Percentiles rank a stretch among this genome's conserved stretches.
Evolutionary conservation across 2,329 filamentous ascomycete genomes (phyloP).

Genomic region (Kalmusia sp.): DNA sequence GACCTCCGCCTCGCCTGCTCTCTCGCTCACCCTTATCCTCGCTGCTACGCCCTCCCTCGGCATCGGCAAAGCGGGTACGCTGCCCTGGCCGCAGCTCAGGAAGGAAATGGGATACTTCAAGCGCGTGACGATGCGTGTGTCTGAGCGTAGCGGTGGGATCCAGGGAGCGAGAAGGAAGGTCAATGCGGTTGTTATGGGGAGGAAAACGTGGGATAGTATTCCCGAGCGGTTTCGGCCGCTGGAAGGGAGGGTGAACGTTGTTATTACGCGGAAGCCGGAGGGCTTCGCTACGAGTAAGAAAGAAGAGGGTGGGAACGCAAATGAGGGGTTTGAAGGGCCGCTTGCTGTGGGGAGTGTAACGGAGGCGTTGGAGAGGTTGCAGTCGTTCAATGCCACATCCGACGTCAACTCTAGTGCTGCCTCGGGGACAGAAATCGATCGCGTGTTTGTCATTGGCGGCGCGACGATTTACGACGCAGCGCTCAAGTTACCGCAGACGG

Average conservation of each 20-base stretch:
- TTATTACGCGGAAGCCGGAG: constrained; percentile 67
- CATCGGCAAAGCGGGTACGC: constrained; percentile 78
- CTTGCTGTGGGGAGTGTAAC: constrained; percentile 65
- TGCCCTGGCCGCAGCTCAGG: constrained; percentile 89
- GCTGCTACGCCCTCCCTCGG: constrained; percentile 91
- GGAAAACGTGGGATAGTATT: constrained; percentile 95
- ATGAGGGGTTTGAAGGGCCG: constrained; percentile 51
- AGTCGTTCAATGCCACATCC: constrained; percentile 5
- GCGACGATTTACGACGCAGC: constrained; percentile 82
- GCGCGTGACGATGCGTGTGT: constrained; percentile 78
- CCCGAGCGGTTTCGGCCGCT: constrained; percentile 80
- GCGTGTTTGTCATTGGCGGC: constrained; percentile 87
- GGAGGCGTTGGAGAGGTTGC: constrained; percentile 13
- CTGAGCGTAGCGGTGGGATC: too few species aligned
- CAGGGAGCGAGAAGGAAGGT: constrained; percentile 17
- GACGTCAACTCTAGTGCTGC: not conserved
- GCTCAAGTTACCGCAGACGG: constrained; percentile 64
- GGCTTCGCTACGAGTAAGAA: constrained; percentile 17
- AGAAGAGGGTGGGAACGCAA: not conserved
- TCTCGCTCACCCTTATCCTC: constrained; percentile 85
- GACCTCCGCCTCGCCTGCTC: constrained; percentile 34
- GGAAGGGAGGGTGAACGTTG: constrained; percentile 79
- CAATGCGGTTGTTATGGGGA: constrained; percentile 90
- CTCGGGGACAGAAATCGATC: not conserved
- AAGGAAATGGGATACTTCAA: constrained; percentile 97